Evolutionary conservation across 768 basidiomycete species (phyloP).

Genomic region (Pleurotus platypus): DNA sequence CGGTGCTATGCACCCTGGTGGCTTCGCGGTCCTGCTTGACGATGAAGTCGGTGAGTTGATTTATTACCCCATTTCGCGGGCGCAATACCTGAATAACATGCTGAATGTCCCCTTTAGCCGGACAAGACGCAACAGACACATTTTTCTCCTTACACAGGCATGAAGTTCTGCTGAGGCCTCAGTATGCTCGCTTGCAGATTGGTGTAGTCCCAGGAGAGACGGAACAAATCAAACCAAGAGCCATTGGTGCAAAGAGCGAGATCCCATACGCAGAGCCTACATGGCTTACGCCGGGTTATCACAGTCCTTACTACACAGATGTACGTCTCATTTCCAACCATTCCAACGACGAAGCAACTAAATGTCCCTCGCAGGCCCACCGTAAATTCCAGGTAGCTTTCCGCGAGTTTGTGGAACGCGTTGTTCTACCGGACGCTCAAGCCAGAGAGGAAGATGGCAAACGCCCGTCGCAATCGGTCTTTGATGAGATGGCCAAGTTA

Average conservation of each 20-base stretch:
- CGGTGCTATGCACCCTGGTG: slow-evolving; percentile 71
- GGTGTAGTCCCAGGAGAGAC: slow-evolving; percentile 58
- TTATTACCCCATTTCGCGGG: neutral
- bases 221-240: slow-evolving; percentile 39
- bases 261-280: slow-evolving; percentile 81
- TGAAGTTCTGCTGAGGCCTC: slow-evolving; percentile 64
- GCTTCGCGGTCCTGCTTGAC: slow-evolving; percentile 60
- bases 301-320: slow-evolving; percentile 24
- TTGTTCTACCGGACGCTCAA: slow-evolving; percentile 62
- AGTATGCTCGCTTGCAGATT: slow-evolving; percentile 60
- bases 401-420: slow-evolving; percentile 71
- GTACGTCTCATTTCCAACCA: slow-evolving; percentile 9
- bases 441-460: slow-evolving; percentile 86
- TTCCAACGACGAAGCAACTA: slow-evolving; percentile 21
- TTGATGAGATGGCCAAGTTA: slow-evolving; percentile 77
- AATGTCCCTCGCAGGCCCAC: slow-evolving; percentile 30
- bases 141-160: slow-evolving; percentile 75
- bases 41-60: slow-evolving; percentile 52
- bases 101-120: slow-evolving; percentile 36
- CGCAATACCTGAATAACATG: neutral
- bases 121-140: slow-evolving; percentile 67
- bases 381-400: slow-evolving; percentile 57
- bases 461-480: slow-evolving; percentile 70
- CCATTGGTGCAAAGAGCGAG: slow-evolving; percentile 49
- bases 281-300: slow-evolving; percentile 62